A percentile compares a stretch with the other conserved stretches of the same genome.
Evolutionary conservation across 768 basidiomycete species (phyloP).

Genomic region (Rhizopogon vulgaris): DNA sequence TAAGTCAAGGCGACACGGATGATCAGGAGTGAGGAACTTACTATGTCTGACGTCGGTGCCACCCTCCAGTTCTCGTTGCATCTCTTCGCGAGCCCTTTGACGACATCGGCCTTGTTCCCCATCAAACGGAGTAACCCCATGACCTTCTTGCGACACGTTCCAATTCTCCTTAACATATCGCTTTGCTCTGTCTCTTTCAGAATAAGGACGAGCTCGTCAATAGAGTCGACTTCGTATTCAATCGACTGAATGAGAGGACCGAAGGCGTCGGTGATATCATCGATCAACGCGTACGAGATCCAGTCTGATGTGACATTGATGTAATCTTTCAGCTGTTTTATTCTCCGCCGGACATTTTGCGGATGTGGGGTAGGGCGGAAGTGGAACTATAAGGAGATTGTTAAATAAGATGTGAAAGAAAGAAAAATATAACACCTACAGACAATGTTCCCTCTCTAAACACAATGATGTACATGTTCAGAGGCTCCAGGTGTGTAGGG

Average conservation of each 20-base stretch:
- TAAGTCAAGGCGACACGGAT: background rate
- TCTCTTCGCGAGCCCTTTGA: conserved; percentile 95
- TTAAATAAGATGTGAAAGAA: background rate
- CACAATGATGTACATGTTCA: conserved; percentile 99
- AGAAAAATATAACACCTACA: conserved; percentile 39
- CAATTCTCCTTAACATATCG: conserved; percentile 96
- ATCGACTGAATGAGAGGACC: conserved; percentile 97
- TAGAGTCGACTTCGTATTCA: conserved; percentile 98
- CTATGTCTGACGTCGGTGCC: conserved; percentile 96
- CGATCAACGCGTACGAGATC: conserved; percentile 99
- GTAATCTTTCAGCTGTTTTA: conserved; percentile 99
- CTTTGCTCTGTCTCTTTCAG: conserved; percentile 71
- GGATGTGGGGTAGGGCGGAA: conserved; percentile 97
- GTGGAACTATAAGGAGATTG: conserved; percentile 62
- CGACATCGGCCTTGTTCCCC: conserved; percentile 99
- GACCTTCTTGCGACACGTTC: conserved; percentile 97
- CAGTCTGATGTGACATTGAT: conserved; percentile 98
- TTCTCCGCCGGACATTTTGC: conserved; percentile 94
- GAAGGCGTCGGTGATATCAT: conserved; percentile 99
- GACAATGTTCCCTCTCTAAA: conserved; percentile 96
- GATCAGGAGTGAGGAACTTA: conserved; percentile 27
- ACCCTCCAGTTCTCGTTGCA: conserved; percentile 99
- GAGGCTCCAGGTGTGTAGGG: conserved; percentile 92
- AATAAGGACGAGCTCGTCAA: conserved; percentile 96
- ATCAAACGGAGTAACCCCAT: conserved; percentile 95